These are phyloP conservation scores for Lachnellula hyalina DNA, from an alignment of 2,329 filamentous ascomycete genomes.

Conservation along the genomic window DNA sequence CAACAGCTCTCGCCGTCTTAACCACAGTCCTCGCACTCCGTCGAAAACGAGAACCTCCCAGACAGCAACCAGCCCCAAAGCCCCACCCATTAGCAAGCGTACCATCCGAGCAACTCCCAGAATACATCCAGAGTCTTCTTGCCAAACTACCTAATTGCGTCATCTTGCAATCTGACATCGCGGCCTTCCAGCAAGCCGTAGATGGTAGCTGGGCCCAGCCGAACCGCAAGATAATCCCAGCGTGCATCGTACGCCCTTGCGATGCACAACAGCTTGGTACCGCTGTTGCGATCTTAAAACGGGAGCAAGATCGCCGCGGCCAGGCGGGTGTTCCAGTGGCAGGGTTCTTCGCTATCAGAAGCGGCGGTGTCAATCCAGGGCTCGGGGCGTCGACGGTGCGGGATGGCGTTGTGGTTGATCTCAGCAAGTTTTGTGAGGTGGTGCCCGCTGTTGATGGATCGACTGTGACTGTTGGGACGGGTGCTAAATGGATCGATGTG, in stretches of 20 bases:
- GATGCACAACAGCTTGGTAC: not conserved
- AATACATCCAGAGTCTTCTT: not conserved
- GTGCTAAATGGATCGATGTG: constrained; percentile 5
- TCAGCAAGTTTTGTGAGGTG: constrained; percentile 25
- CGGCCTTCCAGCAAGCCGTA: not conserved
- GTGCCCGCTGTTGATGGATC: constrained; percentile 18
- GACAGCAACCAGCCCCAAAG: not conserved
- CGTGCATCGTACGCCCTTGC: constrained; percentile 1
- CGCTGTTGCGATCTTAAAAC: not conserved
- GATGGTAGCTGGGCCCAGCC: not conserved
- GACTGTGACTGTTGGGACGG: constrained; percentile 14
- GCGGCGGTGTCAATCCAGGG: constrained; percentile 49
- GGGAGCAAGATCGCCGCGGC: not conserved
- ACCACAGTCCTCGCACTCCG: constrained; percentile 1
- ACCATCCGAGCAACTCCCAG: not conserved
- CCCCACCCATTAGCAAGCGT: constrained; percentile 1
- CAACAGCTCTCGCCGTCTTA: not conserved
- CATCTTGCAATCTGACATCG: not conserved
- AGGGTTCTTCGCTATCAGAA: constrained; percentile 45
- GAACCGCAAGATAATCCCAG: constrained; percentile 1
- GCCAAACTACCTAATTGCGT: not conserved
- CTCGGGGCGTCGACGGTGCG: constrained; percentile 46
- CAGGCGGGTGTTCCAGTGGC: not conserved
- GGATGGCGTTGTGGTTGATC: constrained; percentile 43
- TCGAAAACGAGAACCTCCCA: not conserved